A percentile compares a stretch with the other conserved stretches of the same genome.
These are phyloP conservation scores for Fusarium piperis DNA, from an alignment of 2,329 filamentous ascomycete species.

Conservation along the genomic window DNA sequence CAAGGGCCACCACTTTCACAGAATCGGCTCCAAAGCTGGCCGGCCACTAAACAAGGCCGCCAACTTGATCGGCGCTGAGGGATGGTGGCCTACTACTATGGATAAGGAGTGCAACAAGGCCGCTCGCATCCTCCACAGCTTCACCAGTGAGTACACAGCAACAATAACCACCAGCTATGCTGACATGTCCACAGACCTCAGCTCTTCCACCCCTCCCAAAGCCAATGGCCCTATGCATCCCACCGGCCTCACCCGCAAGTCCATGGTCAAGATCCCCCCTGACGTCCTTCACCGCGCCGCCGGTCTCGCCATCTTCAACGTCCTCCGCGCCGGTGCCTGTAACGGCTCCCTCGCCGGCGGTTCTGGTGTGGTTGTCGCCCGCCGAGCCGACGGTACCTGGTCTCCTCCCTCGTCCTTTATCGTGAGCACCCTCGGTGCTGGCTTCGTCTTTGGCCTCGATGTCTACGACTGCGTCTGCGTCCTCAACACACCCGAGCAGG, in stretches of 20 bases:
- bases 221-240: conserved; percentile 44
- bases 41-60: conserved; percentile 74
- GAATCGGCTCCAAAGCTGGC: conserved; percentile 71
- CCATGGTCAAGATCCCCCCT: conserved; percentile 51
- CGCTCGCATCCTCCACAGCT: conserved; percentile 76
- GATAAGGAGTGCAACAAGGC: conserved; percentile 82
- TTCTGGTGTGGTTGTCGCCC: conserved; percentile 68
- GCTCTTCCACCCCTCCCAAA: conserved; percentile 25
- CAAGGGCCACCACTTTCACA: conserved; percentile 70
- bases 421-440: conserved; percentile 74
- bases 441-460: conserved; percentile 77
- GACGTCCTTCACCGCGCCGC: conserved; percentile 63
- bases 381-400: conserved; percentile 69
- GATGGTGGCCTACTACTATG: conserved; percentile 79
- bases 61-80: conserved; percentile 75
- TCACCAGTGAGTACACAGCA: conserved; percentile 63
- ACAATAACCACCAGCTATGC: not conserved
- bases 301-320: conserved; percentile 72
- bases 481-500: conserved; percentile 74
- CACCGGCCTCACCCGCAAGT: conserved; percentile 45
- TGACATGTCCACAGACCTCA: conserved; percentile 36
- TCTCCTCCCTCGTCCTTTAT: conserved; percentile 78
- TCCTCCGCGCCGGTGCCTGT: conserved; percentile 67
- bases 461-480: conserved; percentile 82
- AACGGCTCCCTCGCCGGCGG: conserved; percentile 66